Percentiles rank a stretch among this genome's conserved stretches.
phyloP scores from a whole-genome alignment of 108 stramenopile genomes.

The Pseudonitzschia delicatissima region DNA sequence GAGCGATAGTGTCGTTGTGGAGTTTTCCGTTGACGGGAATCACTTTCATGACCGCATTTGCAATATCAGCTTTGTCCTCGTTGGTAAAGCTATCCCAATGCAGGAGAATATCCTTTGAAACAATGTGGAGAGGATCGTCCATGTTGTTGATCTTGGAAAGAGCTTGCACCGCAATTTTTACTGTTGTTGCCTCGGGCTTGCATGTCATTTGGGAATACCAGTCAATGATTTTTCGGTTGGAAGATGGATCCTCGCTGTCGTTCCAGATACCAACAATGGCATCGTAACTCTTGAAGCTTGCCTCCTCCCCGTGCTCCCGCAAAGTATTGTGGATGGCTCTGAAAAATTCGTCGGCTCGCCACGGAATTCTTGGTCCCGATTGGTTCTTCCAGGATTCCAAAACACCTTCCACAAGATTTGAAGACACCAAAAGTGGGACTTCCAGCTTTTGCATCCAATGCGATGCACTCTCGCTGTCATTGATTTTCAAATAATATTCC shows the following conservation, averaged over 20 bases:
- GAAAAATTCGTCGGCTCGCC: constrained; percentile 30
- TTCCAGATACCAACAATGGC: constrained; percentile 17
- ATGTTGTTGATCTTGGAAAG: not conserved
- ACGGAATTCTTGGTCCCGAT: constrained; percentile 8
- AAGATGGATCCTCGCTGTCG: constrained; percentile 10
- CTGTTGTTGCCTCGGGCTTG: constrained; percentile 13
- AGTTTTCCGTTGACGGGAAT: not conserved
- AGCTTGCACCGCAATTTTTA: constrained; percentile 6
- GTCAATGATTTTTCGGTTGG: constrained; percentile 28
- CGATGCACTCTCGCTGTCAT: constrained; percentile 20
- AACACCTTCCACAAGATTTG: constrained; percentile 9
- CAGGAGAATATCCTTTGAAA: constrained; percentile 3
- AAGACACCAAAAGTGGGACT: not conserved
- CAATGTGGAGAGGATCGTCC: not conserved
- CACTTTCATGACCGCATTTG: not conserved
- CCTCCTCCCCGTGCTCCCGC: constrained; percentile 3
- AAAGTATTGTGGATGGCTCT: constrained; percentile 10
- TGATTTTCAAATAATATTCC: constrained; percentile 28
- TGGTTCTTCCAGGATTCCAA: constrained; percentile 5
- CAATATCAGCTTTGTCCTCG: constrained; percentile 10
- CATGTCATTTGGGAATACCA: constrained; percentile 26
- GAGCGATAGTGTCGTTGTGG: not conserved
- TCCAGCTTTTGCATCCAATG: constrained; percentile 23
- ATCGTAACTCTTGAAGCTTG: not conserved
- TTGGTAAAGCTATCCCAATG: constrained; percentile 9